Percentiles rank a stretch among this genome's conserved stretches.
These are phyloP conservation scores for Parasitella parasitica DNA, from an alignment of 371 early-diverging fungal genomes.

Conservation along the genomic window DNA sequence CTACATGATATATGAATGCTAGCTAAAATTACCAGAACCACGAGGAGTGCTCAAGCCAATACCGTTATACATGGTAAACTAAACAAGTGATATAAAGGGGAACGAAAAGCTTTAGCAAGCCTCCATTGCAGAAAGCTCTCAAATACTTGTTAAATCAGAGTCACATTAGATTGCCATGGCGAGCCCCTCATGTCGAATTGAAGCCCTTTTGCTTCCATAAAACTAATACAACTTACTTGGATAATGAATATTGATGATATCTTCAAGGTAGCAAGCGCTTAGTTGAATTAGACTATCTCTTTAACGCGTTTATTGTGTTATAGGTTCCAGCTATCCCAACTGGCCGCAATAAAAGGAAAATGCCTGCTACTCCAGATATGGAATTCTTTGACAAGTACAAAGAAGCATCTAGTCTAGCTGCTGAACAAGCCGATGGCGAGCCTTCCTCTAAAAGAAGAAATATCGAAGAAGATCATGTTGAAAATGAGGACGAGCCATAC, in stretches of 20 bases:
- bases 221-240: background rate
- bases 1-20: too few relatives aligned
- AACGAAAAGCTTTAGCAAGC: too few relatives aligned
- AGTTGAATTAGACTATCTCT: background rate
- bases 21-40: conserved; percentile 72
- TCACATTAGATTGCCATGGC: background rate
- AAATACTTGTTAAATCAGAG: background rate
- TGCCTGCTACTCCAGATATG: conserved; percentile 52
- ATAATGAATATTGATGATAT: conserved; percentile 72
- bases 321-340: conserved; percentile 61
- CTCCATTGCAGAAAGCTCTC: background rate
- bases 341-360: conserved; percentile 62
- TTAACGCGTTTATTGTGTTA: background rate
- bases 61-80: conserved; percentile 77
- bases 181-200: background rate
- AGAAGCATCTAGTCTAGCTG: conserved; percentile 20
- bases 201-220: background rate
- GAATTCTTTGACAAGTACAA: conserved; percentile 49
- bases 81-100: background rate
- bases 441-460: conserved; percentile 26
- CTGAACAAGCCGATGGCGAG: conserved; percentile 7
- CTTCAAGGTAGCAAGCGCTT: conserved; percentile 56
- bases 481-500: conserved; percentile 15
- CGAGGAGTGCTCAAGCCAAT: conserved; percentile 92
- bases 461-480: conserved; percentile 20